phyloP scores from a whole-genome alignment of 495 filamentous ascomycete species.

The Aspergillus bertholletiae region DNA sequence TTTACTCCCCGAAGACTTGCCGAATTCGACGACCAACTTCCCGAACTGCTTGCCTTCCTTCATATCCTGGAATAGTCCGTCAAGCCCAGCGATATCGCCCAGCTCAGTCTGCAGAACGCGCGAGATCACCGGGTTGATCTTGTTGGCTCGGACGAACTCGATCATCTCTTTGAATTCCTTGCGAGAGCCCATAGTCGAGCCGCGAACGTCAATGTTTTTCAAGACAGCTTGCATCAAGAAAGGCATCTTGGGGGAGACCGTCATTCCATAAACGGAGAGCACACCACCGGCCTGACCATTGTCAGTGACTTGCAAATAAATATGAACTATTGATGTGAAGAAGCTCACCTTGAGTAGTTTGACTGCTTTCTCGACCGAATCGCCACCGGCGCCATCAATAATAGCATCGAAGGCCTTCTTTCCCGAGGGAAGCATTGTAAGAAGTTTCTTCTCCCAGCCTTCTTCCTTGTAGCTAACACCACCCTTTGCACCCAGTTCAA shows the following conservation, averaged over 20 bases:
- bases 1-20: slow-evolving; percentile 39
- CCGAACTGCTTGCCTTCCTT: slow-evolving; percentile 73
- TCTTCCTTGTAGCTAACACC: slow-evolving; percentile 65
- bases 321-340: neutral
- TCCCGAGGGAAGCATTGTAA: slow-evolving; percentile 47
- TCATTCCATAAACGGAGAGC: slow-evolving; percentile 75
- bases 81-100: slow-evolving; percentile 61
- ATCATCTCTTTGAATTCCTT: slow-evolving; percentile 76
- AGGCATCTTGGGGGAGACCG: slow-evolving; percentile 66
- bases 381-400: slow-evolving; percentile 75
- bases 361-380: slow-evolving; percentile 56
- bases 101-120: slow-evolving; percentile 56
- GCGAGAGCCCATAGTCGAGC: slow-evolving; percentile 72
- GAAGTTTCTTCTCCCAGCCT: slow-evolving; percentile 67
- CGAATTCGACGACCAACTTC: slow-evolving; percentile 65
- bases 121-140: slow-evolving; percentile 63
- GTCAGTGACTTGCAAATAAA: neutral
- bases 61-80: slow-evolving; percentile 72
- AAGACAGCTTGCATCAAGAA: slow-evolving; percentile 69
- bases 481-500: slow-evolving; percentile 61
- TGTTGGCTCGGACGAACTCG: slow-evolving; percentile 60
- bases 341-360: slow-evolving; percentile 53
- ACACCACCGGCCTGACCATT: slow-evolving; percentile 54
- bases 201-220: slow-evolving; percentile 69
- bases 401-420: slow-evolving; percentile 65